Conservation (phyloP, 768 basidiomycete species). For the Tremella mesenterica region DNA sequence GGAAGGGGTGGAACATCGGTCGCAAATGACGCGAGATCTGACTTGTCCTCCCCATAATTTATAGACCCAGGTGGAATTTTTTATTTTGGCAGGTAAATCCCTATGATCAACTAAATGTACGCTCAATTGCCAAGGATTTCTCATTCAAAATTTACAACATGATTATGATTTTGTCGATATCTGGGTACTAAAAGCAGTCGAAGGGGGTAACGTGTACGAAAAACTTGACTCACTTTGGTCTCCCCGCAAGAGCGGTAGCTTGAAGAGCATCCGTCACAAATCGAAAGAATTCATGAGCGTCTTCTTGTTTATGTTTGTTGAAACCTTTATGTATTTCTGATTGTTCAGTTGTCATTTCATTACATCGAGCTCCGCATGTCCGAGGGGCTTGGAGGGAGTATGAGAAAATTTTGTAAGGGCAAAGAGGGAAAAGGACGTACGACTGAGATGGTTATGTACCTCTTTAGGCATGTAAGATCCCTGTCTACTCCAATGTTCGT, state of each 20-base stretch:
- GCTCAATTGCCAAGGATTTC: too few relatives aligned
- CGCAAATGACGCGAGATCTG: slow-evolving; percentile 82
- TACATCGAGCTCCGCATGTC: neutral
- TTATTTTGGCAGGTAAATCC: slow-evolving; percentile 40
- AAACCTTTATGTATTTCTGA: slow-evolving; percentile 84
- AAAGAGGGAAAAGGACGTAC: slow-evolving; percentile 47
- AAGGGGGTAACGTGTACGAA: neutral
- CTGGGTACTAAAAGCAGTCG: neutral
- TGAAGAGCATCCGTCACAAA: slow-evolving; percentile 88
- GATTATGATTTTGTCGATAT: too few relatives aligned
- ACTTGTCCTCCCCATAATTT: slow-evolving; percentile 85
- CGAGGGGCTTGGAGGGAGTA: neutral
- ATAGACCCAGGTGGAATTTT: slow-evolving; percentile 86
- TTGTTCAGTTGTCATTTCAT: slow-evolving; percentile 2
- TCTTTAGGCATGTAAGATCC: slow-evolving; percentile 56
- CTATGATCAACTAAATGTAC: too few relatives aligned
- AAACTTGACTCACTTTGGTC: slow-evolving; percentile 54
- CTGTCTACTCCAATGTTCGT: slow-evolving; percentile 49
- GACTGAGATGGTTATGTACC: slow-evolving; percentile 61
- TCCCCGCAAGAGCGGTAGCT: slow-evolving; percentile 65
- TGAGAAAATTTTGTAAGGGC: too few relatives aligned
- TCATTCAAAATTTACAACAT: too few relatives aligned
- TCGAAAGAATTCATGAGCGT: slow-evolving; percentile 94
- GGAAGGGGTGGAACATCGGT: slow-evolving; percentile 70
- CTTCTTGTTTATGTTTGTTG: slow-evolving; percentile 86